Conservation (phyloP, 2,329 filamentous ascomycete species). For the Ceratocystiopsis minuta region DNA sequence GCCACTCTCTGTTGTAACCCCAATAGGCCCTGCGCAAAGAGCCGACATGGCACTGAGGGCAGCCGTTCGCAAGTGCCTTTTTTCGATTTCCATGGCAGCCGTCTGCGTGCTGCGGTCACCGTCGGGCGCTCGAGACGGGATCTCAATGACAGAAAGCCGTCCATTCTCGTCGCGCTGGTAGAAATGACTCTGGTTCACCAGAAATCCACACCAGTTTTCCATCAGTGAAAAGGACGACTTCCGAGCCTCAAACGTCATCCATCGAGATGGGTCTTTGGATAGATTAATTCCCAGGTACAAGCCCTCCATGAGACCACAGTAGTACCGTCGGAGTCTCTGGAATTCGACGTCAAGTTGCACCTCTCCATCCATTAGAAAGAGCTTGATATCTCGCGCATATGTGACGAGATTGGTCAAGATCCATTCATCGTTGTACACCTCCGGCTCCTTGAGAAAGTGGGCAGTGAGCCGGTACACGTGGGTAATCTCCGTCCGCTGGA, state of each 20-base stretch:
- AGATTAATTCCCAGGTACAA: conserved; percentile 82
- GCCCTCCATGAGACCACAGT: conserved; percentile 84
- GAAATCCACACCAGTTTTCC: conserved; percentile 99
- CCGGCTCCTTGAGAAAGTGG: conserved; percentile 63
- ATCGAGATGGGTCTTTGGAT: conserved; percentile 67
- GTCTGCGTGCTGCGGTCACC: conserved; percentile 63
- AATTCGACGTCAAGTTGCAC: conserved; percentile 92
- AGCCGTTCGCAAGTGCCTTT: conserved; percentile 74
- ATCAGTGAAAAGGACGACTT: conserved; percentile 92
- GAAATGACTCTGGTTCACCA: conserved; percentile 72
- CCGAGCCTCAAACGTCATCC: conserved; percentile 94
- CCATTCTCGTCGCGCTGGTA: conserved; percentile 71
- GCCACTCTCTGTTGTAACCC: conserved; percentile 72
- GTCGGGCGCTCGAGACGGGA: conserved; percentile 14
- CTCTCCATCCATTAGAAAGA: conserved; percentile 87
- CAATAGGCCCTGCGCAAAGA: conserved; percentile 71
- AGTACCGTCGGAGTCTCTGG: conserved; percentile 77
- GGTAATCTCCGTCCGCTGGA: conserved; percentile 82
- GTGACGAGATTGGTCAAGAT: conserved; percentile 74
- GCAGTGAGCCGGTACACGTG: conserved; percentile 91
- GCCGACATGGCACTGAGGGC: conserved; percentile 91
- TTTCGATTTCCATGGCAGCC: conserved; percentile 92
- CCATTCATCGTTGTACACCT: conserved; percentile 75
- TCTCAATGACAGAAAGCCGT: conserved; percentile 62
- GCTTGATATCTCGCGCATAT: conserved; percentile 80